Evolutionary conservation across 305 asterid species (phyloP).

Genomic region (Caryopteris hybrid): DNA sequence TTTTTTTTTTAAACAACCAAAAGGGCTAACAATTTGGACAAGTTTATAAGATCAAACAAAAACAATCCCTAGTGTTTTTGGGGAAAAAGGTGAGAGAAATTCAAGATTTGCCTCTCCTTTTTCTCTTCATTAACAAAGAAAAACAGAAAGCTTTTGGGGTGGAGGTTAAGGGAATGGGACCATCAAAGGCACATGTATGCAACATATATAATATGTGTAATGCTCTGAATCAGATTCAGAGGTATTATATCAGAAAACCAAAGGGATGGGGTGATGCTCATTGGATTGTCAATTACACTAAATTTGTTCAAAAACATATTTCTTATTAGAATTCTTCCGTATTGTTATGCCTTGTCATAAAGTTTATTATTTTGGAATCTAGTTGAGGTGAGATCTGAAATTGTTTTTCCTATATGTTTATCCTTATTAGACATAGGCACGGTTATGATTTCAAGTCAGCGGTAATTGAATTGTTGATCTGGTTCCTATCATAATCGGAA

Average conservation of each 20-base stretch:
- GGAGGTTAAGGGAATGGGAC: constrained; percentile 36
- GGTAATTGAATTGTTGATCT: no score
- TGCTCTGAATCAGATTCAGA: constrained; percentile 28
- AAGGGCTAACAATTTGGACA: constrained; percentile 21
- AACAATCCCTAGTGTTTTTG: constrained; percentile 11
- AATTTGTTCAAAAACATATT: no score
- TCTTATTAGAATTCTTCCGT: no score
- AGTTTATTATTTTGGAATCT: no score
- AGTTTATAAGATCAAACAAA: constrained; percentile 17
- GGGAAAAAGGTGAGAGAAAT: constrained; percentile 13
- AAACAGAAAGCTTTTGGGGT: constrained; percentile 13
- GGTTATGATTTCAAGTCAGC: no score
- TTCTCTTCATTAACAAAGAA: not conserved
- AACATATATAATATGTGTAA: constrained; percentile 18
- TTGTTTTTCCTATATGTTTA: no score
- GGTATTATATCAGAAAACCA: constrained; percentile 17
- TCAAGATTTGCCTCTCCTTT: constrained; percentile 14
- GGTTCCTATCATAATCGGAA: no score
- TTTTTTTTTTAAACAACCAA: constrained; percentile 26
- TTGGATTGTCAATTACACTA: no score
- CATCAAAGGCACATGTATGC: constrained; percentile 59
- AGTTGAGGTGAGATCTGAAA: no score
- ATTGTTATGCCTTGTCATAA: no score
- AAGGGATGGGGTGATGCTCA: no score
- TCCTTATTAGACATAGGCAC: no score